Conservation (phyloP, 805 yeast genomes). For the Zygotorulaspora danielsina region DNA sequence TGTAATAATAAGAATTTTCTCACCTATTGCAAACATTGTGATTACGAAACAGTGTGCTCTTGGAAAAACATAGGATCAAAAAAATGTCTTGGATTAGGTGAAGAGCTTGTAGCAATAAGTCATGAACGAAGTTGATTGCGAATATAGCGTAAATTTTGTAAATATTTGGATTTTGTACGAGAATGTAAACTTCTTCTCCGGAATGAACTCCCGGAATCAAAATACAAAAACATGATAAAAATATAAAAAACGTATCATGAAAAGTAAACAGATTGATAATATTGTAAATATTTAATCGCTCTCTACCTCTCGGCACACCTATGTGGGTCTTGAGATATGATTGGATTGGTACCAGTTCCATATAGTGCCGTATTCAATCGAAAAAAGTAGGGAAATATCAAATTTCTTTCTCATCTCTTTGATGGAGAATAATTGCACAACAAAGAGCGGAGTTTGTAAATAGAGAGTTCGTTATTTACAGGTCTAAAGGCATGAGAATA, state of each 20-base stretch:
- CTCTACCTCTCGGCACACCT: too few relatives aligned
- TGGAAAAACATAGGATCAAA: slow-evolving; percentile 35
- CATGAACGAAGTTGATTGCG: too few relatives aligned
- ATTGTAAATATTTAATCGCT: too few relatives aligned
- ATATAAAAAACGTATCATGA: too few relatives aligned
- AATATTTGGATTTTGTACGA: too few relatives aligned
- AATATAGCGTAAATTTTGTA: too few relatives aligned
- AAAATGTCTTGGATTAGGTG: slow-evolving; percentile 14
- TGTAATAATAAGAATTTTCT: slow-evolving; percentile 35
- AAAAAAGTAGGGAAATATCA: not conserved
- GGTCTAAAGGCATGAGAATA: slow-evolving; percentile 43
- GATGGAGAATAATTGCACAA: slow-evolving; percentile 10
- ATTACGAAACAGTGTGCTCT: slow-evolving; percentile 43
- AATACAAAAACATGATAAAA: too few relatives aligned
- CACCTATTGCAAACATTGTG: slow-evolving; percentile 52
- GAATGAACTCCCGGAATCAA: too few relatives aligned
- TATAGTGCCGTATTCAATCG: not conserved
- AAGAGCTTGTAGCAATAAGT: slow-evolving; percentile 7
- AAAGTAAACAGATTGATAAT: too few relatives aligned
- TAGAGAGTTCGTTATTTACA: slow-evolving; percentile 32
- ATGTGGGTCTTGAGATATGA: not conserved
- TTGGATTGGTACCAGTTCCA: not conserved
- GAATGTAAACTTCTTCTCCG: too few relatives aligned
- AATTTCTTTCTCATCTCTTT: slow-evolving; percentile 16
- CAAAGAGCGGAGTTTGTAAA: slow-evolving; percentile 40